A percentile compares a stretch with the other conserved stretches of the same genome.
phyloP scores from a whole-genome alignment of 139 green algal genomes.

The Chlamydomonas sp. region DNA sequence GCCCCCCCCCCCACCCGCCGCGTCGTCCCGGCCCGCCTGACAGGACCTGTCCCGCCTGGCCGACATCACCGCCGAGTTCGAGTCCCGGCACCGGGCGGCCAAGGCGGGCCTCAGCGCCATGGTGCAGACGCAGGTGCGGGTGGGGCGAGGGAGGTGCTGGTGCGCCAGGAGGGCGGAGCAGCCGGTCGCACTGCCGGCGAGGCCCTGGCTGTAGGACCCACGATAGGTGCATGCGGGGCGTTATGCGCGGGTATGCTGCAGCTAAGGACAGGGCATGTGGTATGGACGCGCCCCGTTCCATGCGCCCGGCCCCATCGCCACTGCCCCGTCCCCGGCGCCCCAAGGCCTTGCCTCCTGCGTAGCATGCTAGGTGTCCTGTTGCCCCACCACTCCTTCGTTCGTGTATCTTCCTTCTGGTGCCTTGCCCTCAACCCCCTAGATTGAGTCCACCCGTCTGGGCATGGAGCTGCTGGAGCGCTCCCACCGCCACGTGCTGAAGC shows the following conservation, averaged over 20 bases:
- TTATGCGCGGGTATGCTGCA: no score
- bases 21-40: no score
- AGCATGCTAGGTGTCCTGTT: conserved; percentile 4
- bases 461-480: conserved; percentile 77
- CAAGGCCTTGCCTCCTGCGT: neutral
- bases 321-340: neutral
- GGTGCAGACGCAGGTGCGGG: conserved; percentile 55
- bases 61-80: conserved; percentile 29
- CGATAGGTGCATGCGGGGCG: neutral
- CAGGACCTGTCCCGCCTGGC: conserved; percentile 16
- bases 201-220: neutral
- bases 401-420: neutral
- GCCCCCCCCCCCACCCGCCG: no score
- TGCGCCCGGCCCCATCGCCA: neutral
- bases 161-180: neutral
- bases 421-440: conserved; percentile 16
- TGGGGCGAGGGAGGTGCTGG: neutral
- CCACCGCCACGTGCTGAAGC: conserved; percentile 61
- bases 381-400: neutral
- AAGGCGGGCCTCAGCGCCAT: conserved; percentile 65
- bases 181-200: neutral
- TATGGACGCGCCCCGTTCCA: neutral
- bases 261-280: neutral
- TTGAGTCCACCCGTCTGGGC: conserved; percentile 67
- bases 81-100: conserved; percentile 43